These are phyloP conservation scores for Myxozyma melibiosi DNA, from an alignment of 805 yeast genomes.

Conservation along the genomic window DNA sequence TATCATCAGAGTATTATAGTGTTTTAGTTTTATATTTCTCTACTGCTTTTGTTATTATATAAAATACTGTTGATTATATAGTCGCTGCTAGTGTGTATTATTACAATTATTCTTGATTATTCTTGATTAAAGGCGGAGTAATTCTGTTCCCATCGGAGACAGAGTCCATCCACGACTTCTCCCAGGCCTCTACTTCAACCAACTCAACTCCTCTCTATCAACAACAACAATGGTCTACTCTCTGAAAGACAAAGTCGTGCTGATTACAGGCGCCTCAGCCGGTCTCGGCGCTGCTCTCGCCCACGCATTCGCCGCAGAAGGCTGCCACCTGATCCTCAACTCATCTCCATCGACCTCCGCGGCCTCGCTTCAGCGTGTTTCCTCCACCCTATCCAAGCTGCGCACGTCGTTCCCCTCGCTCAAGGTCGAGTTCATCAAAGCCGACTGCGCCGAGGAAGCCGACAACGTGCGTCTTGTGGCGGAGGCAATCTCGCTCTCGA, in stretches of 20 bases:
- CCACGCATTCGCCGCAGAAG: constrained; percentile 44
- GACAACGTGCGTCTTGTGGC: constrained; percentile 38
- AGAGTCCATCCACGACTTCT: too few species aligned
- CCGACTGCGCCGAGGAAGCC: constrained; percentile 38
- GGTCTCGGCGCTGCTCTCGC: constrained; percentile 46
- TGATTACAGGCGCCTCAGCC: constrained; percentile 42
- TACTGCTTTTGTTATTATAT: too few species aligned
- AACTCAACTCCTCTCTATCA: too few species aligned
- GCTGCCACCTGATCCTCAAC: constrained; percentile 44
- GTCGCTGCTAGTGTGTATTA: too few species aligned
- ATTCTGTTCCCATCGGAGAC: too few species aligned
- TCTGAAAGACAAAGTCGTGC: constrained; percentile 40
- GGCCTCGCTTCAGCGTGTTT: constrained; percentile 41
- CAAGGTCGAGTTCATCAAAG: constrained; percentile 36
- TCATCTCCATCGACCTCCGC: constrained; percentile 35
- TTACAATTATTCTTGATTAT: too few species aligned
- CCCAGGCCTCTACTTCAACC: too few species aligned
- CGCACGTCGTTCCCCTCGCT: constrained; percentile 28
- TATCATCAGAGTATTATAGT: too few species aligned
- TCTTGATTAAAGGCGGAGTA: too few species aligned
- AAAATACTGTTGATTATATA: too few species aligned
- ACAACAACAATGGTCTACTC: constrained; percentile 29
- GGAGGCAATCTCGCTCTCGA: constrained; percentile 34
- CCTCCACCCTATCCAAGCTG: constrained; percentile 33
- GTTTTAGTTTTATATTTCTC: too few species aligned